Conservation (phyloP, 352 stramenopile genomes). For the Phytophthora tubulina region DNA sequence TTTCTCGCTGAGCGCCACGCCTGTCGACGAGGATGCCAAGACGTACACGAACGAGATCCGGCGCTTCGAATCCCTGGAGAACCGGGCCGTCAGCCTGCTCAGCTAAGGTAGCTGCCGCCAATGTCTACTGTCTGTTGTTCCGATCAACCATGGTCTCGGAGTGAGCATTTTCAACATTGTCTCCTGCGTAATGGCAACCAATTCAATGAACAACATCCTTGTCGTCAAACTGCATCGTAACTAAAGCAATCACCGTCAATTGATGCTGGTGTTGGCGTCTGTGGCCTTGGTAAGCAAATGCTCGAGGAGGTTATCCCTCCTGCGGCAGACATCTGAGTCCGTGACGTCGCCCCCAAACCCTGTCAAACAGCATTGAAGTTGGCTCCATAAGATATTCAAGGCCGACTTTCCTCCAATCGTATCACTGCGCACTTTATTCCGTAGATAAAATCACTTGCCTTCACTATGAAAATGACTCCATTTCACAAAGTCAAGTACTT, state of each 20-base stretch:
- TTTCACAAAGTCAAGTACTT: slow-evolving; percentile 10
- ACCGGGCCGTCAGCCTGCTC: slow-evolving; percentile 42
- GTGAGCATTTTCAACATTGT: background rate
- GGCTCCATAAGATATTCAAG: slow-evolving; percentile 10
- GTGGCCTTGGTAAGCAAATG: no score
- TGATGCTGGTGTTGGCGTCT: no score
- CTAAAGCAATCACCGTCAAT: background rate
- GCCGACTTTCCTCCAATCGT: background rate
- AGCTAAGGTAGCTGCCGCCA: slow-evolving; percentile 10
- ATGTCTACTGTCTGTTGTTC: slow-evolving; percentile 6
- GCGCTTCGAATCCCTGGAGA: slow-evolving; percentile 54
- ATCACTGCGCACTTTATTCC: background rate
- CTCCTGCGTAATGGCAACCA: background rate
- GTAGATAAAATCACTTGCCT: background rate
- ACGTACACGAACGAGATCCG: slow-evolving; percentile 49
- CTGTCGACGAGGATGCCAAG: slow-evolving; percentile 31
- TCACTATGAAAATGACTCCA: background rate
- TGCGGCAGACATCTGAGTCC: slow-evolving; percentile 15
- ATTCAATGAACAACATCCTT: background rate
- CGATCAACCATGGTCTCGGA: background rate
- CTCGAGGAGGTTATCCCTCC: slow-evolving; percentile 25
- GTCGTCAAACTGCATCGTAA: background rate
- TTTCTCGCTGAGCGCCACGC: slow-evolving; percentile 52
- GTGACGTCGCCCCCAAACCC: slow-evolving; percentile 9
- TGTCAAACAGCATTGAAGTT: slow-evolving; percentile 26